phyloP scores from a whole-genome alignment of 2,329 filamentous ascomycete genomes.

The Colletotrichum cereale region DNA sequence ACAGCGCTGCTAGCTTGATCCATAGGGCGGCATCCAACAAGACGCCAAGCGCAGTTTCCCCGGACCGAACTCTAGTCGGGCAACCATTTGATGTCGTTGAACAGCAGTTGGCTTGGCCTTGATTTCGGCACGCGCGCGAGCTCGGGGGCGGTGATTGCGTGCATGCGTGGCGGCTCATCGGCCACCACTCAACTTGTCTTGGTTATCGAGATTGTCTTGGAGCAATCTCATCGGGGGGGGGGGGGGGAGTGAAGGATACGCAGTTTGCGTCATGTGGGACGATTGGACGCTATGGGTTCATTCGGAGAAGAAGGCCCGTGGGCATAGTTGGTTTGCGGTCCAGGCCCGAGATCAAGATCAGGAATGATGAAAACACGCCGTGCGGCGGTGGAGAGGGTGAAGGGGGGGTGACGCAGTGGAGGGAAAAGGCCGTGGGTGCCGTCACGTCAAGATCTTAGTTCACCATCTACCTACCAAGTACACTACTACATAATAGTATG shows the following conservation, averaged over 20 bases:
- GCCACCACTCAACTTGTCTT: not conserved
- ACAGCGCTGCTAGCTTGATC: not conserved
- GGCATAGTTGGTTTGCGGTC: not conserved
- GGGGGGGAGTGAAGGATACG: not conserved
- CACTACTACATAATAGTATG: too few relatives aligned
- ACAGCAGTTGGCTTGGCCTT: not conserved
- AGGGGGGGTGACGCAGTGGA: not conserved
- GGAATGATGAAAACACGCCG: too few relatives aligned
- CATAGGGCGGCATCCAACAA: not conserved
- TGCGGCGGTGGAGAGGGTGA: too few relatives aligned
- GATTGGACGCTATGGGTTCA: not conserved
- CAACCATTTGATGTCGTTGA: not conserved
- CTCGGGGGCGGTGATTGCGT: too few relatives aligned
- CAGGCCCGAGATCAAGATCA: not conserved
- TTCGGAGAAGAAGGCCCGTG: not conserved
- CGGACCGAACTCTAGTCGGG: not conserved
- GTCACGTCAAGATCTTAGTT: not conserved
- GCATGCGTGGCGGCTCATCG: not conserved
- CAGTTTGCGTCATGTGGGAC: slow-evolving; percentile 11
- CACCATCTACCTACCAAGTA: too few relatives aligned
- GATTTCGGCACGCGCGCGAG: not conserved
- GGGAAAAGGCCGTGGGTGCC: not conserved
- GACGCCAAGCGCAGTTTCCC: not conserved
- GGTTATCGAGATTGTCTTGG: not conserved
- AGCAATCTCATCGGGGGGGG: not conserved